A percentile compares a stretch with the other conserved stretches of the same genome.
These are phyloP conservation scores for Cocos nucifera DNA, from an alignment of 176 grass and related monocot genomes.

Conservation along the genomic window DNA sequence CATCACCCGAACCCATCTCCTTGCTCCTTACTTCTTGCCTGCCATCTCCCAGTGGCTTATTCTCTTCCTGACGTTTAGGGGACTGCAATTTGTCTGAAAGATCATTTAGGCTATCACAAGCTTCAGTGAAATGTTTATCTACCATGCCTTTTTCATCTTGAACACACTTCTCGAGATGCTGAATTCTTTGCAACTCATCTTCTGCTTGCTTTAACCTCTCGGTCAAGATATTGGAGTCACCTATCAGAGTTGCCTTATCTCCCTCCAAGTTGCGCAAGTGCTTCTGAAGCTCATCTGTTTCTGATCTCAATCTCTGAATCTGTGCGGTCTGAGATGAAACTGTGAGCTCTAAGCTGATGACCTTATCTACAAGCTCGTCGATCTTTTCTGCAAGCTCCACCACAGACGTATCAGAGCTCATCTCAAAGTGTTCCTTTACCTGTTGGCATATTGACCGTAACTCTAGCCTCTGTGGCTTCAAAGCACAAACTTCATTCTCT, in stretches of 20 bases:
- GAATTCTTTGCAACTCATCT: conserved; percentile 40
- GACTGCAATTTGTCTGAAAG: conserved; percentile 46
- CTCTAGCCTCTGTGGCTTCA: conserved; percentile 39
- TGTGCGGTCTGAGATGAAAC: conserved; percentile 59
- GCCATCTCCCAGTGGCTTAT: too few relatives aligned
- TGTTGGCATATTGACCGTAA: conserved; percentile 33
- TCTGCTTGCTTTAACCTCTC: conserved; percentile 50
- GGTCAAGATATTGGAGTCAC: conserved; percentile 22
- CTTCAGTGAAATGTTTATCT: conserved; percentile 39
- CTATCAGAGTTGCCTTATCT: conserved; percentile 16
- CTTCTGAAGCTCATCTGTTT: conserved; percentile 51
- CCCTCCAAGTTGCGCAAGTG: conserved; percentile 44
- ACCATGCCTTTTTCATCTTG: conserved; percentile 29
- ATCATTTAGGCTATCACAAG: conserved; percentile 27
- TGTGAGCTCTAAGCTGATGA: conserved; percentile 58
- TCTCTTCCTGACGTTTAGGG: neutral
- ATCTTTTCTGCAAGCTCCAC: conserved; percentile 57
- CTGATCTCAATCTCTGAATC: conserved; percentile 51
- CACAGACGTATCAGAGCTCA: conserved; percentile 34
- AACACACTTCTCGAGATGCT: conserved; percentile 34
- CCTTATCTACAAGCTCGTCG: conserved; percentile 60
- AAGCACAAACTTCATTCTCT: conserved; percentile 24
- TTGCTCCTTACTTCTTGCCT: too few relatives aligned
- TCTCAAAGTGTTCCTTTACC: conserved; percentile 49
- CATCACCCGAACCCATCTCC: too few relatives aligned